Base-by-base conservation (phyloP, 2,329 filamentous ascomycete species). In the Arthroderma uncinatum region DNA sequence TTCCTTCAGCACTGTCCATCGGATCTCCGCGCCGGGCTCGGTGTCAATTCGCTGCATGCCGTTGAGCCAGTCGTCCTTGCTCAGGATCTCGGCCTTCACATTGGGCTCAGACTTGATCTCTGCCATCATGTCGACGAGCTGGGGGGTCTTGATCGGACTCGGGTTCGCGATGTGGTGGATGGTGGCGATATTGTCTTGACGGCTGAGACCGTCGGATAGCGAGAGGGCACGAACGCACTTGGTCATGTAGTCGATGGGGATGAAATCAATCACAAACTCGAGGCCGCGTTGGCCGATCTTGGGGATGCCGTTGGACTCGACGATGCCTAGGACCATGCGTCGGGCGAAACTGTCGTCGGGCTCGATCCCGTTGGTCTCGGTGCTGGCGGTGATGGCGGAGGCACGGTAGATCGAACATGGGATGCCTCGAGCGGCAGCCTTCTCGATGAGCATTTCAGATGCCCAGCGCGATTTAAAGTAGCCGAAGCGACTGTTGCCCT, bases 381-480 rank as follows among this genome's bases (percentile, higher is more conserved):
- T 30, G 33, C 44, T 58, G 19, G 53, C 57, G 4, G 53, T 55
- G 14, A 55, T 55, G 16, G 57, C 57, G 19, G 57, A 58, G 37
- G 57, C 37, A 21, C 57, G 57, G 53, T 58, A 58, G 16, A 58
- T 58, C n/a, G 57, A 50, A 21, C 47, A 52, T 5, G 52, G 52
- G 4, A 55, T 36, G 8, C 57, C 57, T 23, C 52, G 57, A 14
- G 30, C 25, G 1, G 57, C 53, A 16, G 53, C 57, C 30, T 58
- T 53, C 36, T 58, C 57, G 21, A 58, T 55, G 9, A 58, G 53
- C 53, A 55, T 55, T 48, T 58, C 57, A 21, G 57, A 28, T 7
- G 53, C 57, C 57, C 57, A 58, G 39, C 53, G 37, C 19, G 57
- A 55, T 36, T 58, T 58, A 28, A 58, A 58, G 25, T 58, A 58